Conservation (phyloP, 345 rosid species). For the Capsella bursapastoris region DNA sequence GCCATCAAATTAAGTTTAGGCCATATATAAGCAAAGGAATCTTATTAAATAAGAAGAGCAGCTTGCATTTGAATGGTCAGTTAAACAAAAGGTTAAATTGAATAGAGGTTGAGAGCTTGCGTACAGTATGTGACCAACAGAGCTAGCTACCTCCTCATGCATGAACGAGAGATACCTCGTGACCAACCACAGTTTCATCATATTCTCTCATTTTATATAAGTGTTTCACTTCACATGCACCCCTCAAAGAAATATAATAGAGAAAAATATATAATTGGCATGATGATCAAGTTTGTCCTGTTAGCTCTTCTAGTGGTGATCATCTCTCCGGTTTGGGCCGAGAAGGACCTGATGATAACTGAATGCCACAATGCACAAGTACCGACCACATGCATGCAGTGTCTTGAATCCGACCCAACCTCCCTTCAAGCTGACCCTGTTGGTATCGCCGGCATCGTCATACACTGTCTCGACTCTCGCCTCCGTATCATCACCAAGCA, state of each 20-base stretch:
- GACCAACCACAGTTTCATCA: neutral
- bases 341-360: conserved; percentile 3
- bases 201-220: conserved; percentile 6
- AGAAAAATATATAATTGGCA: neutral
- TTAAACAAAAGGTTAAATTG: neutral
- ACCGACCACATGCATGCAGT: conserved; percentile 34
- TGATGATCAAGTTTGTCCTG: conserved; percentile 20
- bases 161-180: conserved; percentile 8
- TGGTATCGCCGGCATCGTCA: conserved; percentile 30
- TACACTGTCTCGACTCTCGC: conserved; percentile 31
- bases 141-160: neutral
- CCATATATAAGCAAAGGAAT: neutral
- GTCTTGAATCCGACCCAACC: conserved; percentile 32
- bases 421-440: conserved; percentile 5
- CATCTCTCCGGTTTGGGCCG: conserved; percentile 18
- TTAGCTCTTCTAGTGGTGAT: conserved; percentile 13
- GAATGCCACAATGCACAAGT: conserved; percentile 31
- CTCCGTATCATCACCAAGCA: conserved; percentile 27
- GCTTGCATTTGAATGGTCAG: neutral
- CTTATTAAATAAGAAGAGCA: neutral
- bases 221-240: neutral
- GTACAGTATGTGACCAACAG: neutral
- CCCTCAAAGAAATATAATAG: neutral
- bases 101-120: neutral
- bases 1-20: neutral